These are phyloP conservation scores for Penicillium paxilli DNA, from an alignment of 495 filamentous ascomycete genomes.

Conservation along the genomic window DNA sequence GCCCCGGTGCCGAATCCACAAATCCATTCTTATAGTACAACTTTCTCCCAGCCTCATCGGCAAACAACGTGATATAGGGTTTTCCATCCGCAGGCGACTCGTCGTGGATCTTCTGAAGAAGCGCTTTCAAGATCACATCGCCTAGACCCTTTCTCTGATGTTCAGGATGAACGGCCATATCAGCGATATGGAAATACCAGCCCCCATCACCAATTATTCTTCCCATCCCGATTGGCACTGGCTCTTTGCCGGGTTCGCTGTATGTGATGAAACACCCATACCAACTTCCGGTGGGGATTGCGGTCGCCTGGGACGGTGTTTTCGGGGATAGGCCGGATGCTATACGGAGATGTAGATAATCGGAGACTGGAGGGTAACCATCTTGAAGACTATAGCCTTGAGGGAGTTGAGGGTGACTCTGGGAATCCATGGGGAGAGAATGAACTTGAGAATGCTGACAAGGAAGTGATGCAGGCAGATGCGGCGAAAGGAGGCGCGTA, in stretches of 20 bases:
- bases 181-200: slow-evolving; percentile 55
- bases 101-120: slow-evolving; percentile 39
- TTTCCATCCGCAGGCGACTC: slow-evolving; percentile 35
- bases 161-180: slow-evolving; percentile 50
- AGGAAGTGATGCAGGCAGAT: background rate
- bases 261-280: slow-evolving; percentile 42
- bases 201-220: slow-evolving; percentile 53
- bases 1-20: slow-evolving; percentile 34
- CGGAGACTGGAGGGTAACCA: slow-evolving; percentile 35
- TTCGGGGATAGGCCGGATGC: slow-evolving; percentile 35
- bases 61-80: slow-evolving; percentile 46
- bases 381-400: slow-evolving; percentile 29
- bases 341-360: slow-evolving; percentile 40
- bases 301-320: slow-evolving; percentile 35
- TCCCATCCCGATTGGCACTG: slow-evolving; percentile 46
- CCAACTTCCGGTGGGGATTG: slow-evolving; percentile 37
- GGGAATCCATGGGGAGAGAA: background rate
- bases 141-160: slow-evolving; percentile 53
- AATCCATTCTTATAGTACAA: slow-evolving; percentile 53
- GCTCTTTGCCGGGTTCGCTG: slow-evolving; percentile 5
- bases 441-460: background rate
- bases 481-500: background rate
- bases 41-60: slow-evolving; percentile 43
- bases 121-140: slow-evolving; percentile 41
- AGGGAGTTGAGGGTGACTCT: slow-evolving; percentile 17